phyloP scores from a whole-genome alignment of 345 rosid genomes.

The Corchorus capsularis region DNA sequence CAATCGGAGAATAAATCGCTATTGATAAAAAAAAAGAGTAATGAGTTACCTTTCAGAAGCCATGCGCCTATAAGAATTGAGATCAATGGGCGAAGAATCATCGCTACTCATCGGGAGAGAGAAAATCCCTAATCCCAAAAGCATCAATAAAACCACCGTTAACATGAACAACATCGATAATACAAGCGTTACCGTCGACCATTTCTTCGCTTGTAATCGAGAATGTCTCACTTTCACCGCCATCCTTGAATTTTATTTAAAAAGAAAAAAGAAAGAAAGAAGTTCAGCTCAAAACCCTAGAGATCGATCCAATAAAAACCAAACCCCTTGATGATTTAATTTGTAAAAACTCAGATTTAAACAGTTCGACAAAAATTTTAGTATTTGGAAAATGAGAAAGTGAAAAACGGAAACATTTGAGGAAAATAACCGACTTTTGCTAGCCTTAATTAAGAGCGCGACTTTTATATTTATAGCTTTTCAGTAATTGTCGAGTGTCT shows the following conservation, averaged over 20 bases:
- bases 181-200: constrained; percentile 57
- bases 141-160: constrained; percentile 65
- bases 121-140: constrained; percentile 70
- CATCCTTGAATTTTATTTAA: constrained; percentile 35
- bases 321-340: background rate
- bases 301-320: background rate
- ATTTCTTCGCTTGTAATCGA: constrained; percentile 58
- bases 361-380: background rate
- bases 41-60: constrained; percentile 51
- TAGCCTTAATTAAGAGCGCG: background rate
- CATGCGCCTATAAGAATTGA: constrained; percentile 58
- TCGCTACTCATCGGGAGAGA: constrained; percentile 58
- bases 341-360: background rate
- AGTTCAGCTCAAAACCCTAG: constrained; percentile 29
- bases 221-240: constrained; percentile 69
- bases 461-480: background rate
- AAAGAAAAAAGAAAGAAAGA: background rate
- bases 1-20: background rate
- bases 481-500: background rate
- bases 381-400: too few relatives aligned
- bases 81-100: constrained; percentile 52
- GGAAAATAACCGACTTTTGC: constrained; percentile 1
- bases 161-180: constrained; percentile 63
- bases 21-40: background rate
- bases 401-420: background rate